Conservation (phyloP, 2,329 filamentous ascomycete species). For the Colletotrichum australisinense region DNA sequence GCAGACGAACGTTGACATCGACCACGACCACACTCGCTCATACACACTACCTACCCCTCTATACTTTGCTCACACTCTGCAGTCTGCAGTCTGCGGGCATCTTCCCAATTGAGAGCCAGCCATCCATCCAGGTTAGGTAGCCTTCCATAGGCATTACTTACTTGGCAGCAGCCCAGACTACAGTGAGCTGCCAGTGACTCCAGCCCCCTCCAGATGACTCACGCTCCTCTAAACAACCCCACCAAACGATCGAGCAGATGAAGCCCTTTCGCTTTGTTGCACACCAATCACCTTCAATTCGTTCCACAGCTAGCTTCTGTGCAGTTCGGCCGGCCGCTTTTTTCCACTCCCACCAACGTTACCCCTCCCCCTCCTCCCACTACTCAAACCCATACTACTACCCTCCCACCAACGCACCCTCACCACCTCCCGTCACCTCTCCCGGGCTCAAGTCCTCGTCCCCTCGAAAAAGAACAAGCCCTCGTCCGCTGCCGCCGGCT, state of each 20-base stretch:
- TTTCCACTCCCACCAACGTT: constrained; percentile 29
- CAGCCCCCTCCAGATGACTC: constrained; percentile 33
- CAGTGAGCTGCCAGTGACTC: background rate
- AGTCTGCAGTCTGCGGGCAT: background rate
- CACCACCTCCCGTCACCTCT: constrained; percentile 26
- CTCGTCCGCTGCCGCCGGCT: background rate
- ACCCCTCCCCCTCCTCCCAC: constrained; percentile 31
- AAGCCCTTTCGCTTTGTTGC: constrained; percentile 34
- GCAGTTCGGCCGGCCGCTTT: constrained; percentile 36
- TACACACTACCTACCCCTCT: constrained; percentile 1
- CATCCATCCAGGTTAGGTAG: background rate
- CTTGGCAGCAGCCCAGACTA: background rate
- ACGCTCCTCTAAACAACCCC: constrained; percentile 29
- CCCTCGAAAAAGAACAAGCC: constrained; percentile 28
- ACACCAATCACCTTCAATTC: constrained; percentile 36
- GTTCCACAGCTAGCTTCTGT: constrained; percentile 37
- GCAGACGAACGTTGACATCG: background rate
- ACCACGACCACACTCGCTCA: background rate
- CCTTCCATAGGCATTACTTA: background rate
- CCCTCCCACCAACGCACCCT: constrained; percentile 24
- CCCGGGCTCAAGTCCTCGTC: constrained; percentile 27
- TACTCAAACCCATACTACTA: constrained; percentile 4
- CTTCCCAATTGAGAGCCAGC: background rate
- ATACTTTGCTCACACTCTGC: background rate
- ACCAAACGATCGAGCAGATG: constrained; percentile 33